Evolutionary conservation across 805 yeast genomes (phyloP), one percentile per base, ranked within the genome.

Genomic region (Metschnikowia kofuensis): DNA sequence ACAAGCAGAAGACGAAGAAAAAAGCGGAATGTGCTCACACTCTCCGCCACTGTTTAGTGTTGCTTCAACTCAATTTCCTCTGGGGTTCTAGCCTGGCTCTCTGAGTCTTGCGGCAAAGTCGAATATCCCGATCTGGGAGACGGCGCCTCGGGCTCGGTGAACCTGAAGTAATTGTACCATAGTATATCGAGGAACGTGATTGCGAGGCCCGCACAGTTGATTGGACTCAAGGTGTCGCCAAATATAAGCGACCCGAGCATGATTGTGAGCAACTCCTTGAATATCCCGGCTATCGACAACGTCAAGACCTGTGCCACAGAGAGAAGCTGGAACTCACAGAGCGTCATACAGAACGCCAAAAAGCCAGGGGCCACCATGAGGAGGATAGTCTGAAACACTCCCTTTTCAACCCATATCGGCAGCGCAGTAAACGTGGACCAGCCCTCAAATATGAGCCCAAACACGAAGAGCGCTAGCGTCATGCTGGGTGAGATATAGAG

Each of bases 261-360:
- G 35, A 94, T 89, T 0, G 99, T 94, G 41, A 91, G 71, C 13
- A 94, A 74, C 65, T 94, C 99, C 63, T 94, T 94, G 64, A 92
- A 87, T 14, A 94, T 87, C 1, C 99, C 99, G 0, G 95, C 96
- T 38, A 94, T 81, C 6, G 95, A 84, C 30, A 94, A 69, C 0
- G 99, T 91, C 40, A 91, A 75, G 12, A 94, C 89, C 48, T 89
- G 87, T 0, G 97, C 87, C 38, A 84, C 80, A 47, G 87, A 85
- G 45, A 94, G 75, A 7, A 94, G 80, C 48, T 87, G 83, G 68
- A 88, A 91, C 65, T 92, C 99, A 57, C 88, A 82, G 2, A 89
- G 68, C 0, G 97, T 92, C 92, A 94, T 86, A 63, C 87, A 78
- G 61, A 91, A 91, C 1, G 96, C 98, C 36, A 88, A 68, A 2